A percentile compares a stretch with the other conserved stretches of the same genome.
phyloP scores from a whole-genome alignment of 1,284 basidiomycete genomes.

The Leccinum pallidistipes region DNA sequence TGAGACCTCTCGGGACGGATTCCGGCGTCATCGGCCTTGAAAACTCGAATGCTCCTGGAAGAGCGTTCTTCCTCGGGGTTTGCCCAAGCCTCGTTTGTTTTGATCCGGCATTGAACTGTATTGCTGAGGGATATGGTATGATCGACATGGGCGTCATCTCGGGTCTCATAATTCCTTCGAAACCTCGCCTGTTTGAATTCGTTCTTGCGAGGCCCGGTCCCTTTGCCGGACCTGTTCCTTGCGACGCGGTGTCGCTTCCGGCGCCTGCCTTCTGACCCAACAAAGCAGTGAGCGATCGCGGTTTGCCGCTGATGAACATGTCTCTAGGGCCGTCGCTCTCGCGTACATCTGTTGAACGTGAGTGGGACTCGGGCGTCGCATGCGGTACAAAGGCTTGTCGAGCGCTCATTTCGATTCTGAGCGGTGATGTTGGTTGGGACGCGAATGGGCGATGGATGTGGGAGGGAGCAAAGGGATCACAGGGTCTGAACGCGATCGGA shows the following conservation, averaged over 20 bases:
- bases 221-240: slow-evolving; percentile 1
- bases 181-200: slow-evolving; percentile 19
- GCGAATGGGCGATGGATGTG: background rate
- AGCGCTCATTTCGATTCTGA: slow-evolving; percentile 23
- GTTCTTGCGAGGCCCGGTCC: slow-evolving; percentile 10
- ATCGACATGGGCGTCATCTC: slow-evolving; percentile 26
- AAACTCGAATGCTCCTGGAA: slow-evolving; percentile 13
- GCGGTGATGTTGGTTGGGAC: background rate
- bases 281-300: slow-evolving; percentile 24
- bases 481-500: background rate
- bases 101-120: background rate
- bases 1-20: slow-evolving; percentile 17
- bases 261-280: slow-evolving; percentile 17
- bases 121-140: slow-evolving; percentile 19
- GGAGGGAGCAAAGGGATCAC: background rate
- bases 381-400: slow-evolving; percentile 30
- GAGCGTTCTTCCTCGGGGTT: slow-evolving; percentile 21
- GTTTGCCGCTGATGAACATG: slow-evolving; percentile 12
- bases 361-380: slow-evolving; percentile 12
- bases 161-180: slow-evolving; percentile 27
- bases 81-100: slow-evolving; percentile 12
- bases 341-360: slow-evolving; percentile 4
- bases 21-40: slow-evolving; percentile 21
- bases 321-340: slow-evolving; percentile 10
- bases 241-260: slow-evolving; percentile 1